Percentiles rank a stretch among this genome's conserved stretches.
phyloP scores from a whole-genome alignment of 331 rosid genomes.

The Quercus phellos region DNA sequence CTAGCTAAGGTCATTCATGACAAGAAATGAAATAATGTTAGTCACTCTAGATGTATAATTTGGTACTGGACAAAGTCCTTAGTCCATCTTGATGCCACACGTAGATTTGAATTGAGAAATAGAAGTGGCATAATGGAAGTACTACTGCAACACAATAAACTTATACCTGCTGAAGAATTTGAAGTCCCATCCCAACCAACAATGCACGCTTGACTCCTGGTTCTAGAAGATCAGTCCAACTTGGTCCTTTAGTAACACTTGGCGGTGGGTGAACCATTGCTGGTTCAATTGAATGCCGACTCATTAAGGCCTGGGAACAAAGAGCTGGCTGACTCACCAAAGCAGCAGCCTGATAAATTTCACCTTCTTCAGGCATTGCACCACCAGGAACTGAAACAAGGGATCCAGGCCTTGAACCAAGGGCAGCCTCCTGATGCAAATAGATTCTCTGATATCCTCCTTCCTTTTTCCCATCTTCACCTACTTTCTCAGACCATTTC shows the following conservation, averaged over 20 bases:
- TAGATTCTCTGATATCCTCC: slow-evolving; percentile 68
- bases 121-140: background rate
- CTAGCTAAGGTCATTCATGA: no score
- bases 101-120: background rate
- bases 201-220: slow-evolving; percentile 80
- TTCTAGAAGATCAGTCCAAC: slow-evolving; percentile 58
- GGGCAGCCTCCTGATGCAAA: slow-evolving; percentile 50
- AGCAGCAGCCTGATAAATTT: slow-evolving; percentile 58
- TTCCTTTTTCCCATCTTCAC: slow-evolving; percentile 50
- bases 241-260: slow-evolving; percentile 26
- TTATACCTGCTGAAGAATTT: slow-evolving; percentile 81
- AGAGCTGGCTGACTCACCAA: slow-evolving; percentile 63
- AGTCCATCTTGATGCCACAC: background rate
- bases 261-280: slow-evolving; percentile 60
- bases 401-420: slow-evolving; percentile 41
- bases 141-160: no score
- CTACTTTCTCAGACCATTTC: slow-evolving; percentile 58
- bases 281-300: slow-evolving; percentile 62
- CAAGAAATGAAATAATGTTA: no score
- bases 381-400: slow-evolving; percentile 47
- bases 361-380: slow-evolving; percentile 38
- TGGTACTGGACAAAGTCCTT: background rate
- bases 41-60: background rate
- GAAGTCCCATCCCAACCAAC: slow-evolving; percentile 72
- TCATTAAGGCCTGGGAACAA: slow-evolving; percentile 14